These are phyloP conservation scores for Carex arenaria DNA, from an alignment of 202 grass and related monocot genomes.

Conservation along the genomic window DNA sequence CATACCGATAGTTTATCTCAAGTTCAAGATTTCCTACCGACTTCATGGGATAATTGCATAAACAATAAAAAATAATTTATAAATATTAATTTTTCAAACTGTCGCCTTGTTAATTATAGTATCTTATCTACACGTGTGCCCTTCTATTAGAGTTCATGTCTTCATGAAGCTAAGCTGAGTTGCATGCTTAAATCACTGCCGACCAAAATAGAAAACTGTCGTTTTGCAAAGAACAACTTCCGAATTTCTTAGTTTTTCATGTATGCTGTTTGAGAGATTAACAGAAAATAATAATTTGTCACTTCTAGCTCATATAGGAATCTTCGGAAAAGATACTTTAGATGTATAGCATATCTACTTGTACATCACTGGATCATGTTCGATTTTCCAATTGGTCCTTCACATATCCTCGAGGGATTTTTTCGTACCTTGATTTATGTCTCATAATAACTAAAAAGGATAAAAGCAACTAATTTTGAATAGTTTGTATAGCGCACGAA, in stretches of 20 bases:
- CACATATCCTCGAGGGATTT: background rate
- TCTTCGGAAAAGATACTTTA: background rate
- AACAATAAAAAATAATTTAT: background rate
- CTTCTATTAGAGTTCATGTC: background rate
- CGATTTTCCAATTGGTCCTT: background rate
- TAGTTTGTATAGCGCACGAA: background rate
- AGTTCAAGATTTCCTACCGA: background rate
- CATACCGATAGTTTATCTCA: background rate
- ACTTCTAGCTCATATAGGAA: background rate
- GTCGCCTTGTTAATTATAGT: background rate
- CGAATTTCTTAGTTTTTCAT: background rate
- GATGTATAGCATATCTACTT: background rate
- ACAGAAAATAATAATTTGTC: slow-evolving; percentile 8
- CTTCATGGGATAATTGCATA: background rate
- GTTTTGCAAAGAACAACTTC: slow-evolving; percentile 5
- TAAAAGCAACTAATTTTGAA: background rate
- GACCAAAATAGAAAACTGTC: slow-evolving; percentile 5
- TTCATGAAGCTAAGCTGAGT: background rate
- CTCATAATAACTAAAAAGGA: background rate
- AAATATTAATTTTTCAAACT: background rate
- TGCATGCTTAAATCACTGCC: background rate
- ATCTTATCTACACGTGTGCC: slow-evolving; percentile 1
- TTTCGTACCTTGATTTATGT: background rate
- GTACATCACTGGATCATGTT: background rate
- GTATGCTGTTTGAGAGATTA: background rate